phyloP scores from a whole-genome alignment of 805 yeast genomes.

The Saccharomycopsis oosterbeekiorum region DNA sequence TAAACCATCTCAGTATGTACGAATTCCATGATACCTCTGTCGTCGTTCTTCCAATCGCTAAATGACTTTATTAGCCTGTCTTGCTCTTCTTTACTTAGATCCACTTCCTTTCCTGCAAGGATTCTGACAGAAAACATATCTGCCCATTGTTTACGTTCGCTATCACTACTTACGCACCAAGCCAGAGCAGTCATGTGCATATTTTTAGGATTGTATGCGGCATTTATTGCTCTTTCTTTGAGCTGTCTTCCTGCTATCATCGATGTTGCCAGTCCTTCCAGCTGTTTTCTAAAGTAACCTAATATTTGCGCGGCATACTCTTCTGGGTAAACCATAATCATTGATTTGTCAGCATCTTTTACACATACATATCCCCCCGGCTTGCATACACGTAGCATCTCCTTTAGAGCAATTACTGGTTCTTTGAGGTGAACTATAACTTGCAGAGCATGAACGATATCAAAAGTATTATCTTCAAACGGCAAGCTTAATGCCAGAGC shows the following conservation, averaged over 20 bases:
- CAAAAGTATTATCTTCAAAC: slow-evolving; percentile 30
- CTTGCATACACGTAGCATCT: slow-evolving; percentile 30
- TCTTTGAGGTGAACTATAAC: slow-evolving; percentile 30
- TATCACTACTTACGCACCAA: background rate
- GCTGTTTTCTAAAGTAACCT: background rate
- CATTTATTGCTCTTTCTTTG: background rate
- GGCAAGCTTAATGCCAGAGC: slow-evolving; percentile 27
- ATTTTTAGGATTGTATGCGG: background rate
- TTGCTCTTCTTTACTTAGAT: background rate
- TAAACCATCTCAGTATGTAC: background rate
- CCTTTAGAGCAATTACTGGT: slow-evolving; percentile 28
- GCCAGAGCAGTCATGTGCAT: background rate
- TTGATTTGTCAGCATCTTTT: slow-evolving; percentile 26
- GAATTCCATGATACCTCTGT: background rate
- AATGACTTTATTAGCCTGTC: background rate
- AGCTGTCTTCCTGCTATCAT: background rate
- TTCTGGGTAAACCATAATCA: slow-evolving; percentile 21
- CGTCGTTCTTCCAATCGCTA: background rate
- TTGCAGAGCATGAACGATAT: slow-evolving; percentile 32
- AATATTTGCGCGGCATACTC: slow-evolving; percentile 9
- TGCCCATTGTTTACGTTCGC: background rate
- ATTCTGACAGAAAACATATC: background rate
- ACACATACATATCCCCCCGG: slow-evolving; percentile 28
- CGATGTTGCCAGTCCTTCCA: background rate
- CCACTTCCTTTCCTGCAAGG: background rate